Conservation (phyloP, 345 rosid genomes). For the Melaleuca alternifolia region DNA sequence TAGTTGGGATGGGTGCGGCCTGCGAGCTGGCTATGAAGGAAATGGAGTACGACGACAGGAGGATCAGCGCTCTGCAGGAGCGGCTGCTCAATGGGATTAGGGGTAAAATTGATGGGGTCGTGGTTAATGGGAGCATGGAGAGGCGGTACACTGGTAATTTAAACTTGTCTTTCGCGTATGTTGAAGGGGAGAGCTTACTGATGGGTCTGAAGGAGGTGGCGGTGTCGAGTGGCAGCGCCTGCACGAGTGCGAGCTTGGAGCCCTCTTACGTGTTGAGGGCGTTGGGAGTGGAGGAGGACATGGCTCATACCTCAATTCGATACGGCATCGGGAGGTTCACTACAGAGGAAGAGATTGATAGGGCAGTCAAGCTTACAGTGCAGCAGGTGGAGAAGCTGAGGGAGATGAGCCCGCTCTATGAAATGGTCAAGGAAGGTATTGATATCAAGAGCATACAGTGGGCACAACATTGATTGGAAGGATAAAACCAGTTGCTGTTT, state of each 20-base stretch:
- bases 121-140: conserved; percentile 81
- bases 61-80: conserved; percentile 52
- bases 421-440: conserved; percentile 86
- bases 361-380: conserved; percentile 76
- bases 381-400: conserved; percentile 84
- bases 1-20: conserved; percentile 85
- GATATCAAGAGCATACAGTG: conserved; percentile 79
- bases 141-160: conserved; percentile 73
- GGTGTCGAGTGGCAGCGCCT: conserved; percentile 97
- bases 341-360: conserved; percentile 74
- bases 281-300: conserved; percentile 95
- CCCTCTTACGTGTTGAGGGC: conserved; percentile 96
- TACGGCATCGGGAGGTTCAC: conserved; percentile 98
- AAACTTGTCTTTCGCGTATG: conserved; percentile 88
- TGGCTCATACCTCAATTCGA: conserved; percentile 96
- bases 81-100: conserved; percentile 63
- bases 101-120: conserved; percentile 69
- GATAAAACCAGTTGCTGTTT: background rate
- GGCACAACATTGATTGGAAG: conserved; percentile 67
- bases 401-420: conserved; percentile 97
- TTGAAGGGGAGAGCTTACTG: conserved; percentile 94
- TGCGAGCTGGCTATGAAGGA: conserved; percentile 83
- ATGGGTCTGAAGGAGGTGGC: conserved; percentile 99
- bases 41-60: conserved; percentile 78
- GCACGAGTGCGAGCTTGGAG: conserved; percentile 97